Evolutionary conservation across 225 moss, liverwort and hornwort species (phyloP).

Genomic region (Marchantia polymorpha): DNA sequence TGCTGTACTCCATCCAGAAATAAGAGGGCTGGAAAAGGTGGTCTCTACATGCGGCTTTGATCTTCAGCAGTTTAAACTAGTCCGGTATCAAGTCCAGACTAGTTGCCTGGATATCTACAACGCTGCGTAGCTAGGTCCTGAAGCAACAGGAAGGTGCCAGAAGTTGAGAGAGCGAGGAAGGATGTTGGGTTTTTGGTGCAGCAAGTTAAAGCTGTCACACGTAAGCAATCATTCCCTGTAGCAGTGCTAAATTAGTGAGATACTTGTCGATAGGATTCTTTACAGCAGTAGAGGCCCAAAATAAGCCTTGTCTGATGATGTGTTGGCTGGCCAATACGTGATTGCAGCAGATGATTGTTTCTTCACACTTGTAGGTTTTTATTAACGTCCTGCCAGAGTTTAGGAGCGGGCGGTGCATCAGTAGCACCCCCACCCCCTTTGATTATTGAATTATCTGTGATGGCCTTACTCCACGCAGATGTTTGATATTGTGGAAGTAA

Average conservation of each 20-base stretch:
- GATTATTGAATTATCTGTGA: conserved; percentile 40
- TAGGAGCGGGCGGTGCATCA: conserved; percentile 18
- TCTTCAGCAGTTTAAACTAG: conserved; percentile 25
- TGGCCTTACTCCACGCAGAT: conserved; percentile 34
- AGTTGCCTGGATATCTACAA: conserved; percentile 31
- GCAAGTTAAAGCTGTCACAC: conserved; percentile 32
- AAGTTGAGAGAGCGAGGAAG: conserved; percentile 29
- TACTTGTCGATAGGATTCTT: conserved; percentile 51
- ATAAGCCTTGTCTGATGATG: conserved; percentile 41
- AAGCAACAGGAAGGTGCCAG: conserved; percentile 32
- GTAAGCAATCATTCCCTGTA: conserved; percentile 34
- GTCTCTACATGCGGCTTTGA: conserved; percentile 18
- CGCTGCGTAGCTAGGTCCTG: conserved; percentile 33
- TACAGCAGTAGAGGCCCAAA: conserved; percentile 46
- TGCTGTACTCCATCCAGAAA: conserved; percentile 42
- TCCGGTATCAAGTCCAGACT: conserved; percentile 23
- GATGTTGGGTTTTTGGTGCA: conserved; percentile 45
- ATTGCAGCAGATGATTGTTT: conserved; percentile 41
- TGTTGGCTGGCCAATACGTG: conserved; percentile 49
- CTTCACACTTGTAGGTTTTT: conserved; percentile 37
- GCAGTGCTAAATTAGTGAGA: conserved; percentile 35
- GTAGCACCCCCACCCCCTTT: conserved; percentile 22
- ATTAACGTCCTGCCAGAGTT: conserved; percentile 30
- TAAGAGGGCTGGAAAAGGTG: conserved; percentile 27
- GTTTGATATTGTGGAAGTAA: conserved; percentile 41